Evolutionary conservation across 345 rosid genomes (phyloP), one percentile per base, ranked within the genome.

Genomic region (Eucalyptus cladocalyx): DNA sequence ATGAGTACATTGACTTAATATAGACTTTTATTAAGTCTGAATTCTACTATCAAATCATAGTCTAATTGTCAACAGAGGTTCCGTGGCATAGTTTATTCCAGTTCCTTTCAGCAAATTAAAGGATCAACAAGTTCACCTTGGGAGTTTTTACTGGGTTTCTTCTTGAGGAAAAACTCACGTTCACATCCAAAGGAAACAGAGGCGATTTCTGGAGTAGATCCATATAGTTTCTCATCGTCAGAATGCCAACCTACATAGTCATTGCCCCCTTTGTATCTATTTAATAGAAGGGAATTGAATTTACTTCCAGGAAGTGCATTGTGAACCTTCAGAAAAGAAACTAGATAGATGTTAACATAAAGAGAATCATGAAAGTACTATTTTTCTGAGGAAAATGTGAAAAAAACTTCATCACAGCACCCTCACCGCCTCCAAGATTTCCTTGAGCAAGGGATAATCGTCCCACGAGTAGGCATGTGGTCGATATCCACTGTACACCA

Each of bases 171-270:
- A 90, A 97, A 97, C 43, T 96, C 98, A 3, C 98, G 96, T 42
- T 97, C 97, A 17, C 98, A 97, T 90, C 99, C 99, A 89, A 97
- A 96, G 21, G 99, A 95, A 91, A 97, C 92, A 2, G 99, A 97
- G 30, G 97, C 98, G 86, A 97, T 97, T 89, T 95, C 96, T 1
- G 98, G 98, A 88, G 96, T 91, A n/a, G 94, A 92, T 86, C 99
- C 98, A 40, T 97, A 97, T 62, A 97, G 96, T 90, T 97, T 97
- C 93, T 97, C 99, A 88, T 96, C 98, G 86, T 97, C 99, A 26
- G 99, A 93, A 90, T 97, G 99, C 99, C 99, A 97, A 89, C 95
- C 95, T 69, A 94, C 98, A 88, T 95, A 94, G 91, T 97, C 99
- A 90, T 87, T 93, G 23, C 98, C 96, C 42, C 97, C 98, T 92